phyloP scores from a whole-genome alignment of 768 basidiomycete species.

The Lanmaoa rubissima region DNA sequence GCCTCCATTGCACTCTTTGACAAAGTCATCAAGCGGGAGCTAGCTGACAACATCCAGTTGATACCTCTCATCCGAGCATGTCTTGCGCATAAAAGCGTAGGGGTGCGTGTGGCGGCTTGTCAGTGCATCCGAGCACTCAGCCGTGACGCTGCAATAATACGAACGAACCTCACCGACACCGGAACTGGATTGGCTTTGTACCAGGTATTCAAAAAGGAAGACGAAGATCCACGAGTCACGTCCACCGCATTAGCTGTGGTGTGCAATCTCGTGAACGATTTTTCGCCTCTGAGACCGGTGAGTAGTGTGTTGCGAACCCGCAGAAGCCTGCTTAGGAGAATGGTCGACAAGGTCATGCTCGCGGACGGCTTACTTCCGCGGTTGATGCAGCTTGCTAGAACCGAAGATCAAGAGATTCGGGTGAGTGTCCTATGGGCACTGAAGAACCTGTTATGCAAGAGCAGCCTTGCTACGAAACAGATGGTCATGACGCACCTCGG shows the following conservation, averaged over 20 bases:
- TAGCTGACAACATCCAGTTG: slow-evolving; percentile 60
- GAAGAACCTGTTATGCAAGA: slow-evolving; percentile 77
- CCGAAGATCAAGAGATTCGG: slow-evolving; percentile 54
- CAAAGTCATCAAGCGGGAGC: slow-evolving; percentile 65
- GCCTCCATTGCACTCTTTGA: slow-evolving; percentile 72
- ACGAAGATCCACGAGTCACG: slow-evolving; percentile 69
- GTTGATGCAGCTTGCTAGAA: slow-evolving; percentile 55
- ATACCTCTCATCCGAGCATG: slow-evolving; percentile 52
- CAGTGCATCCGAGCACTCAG: slow-evolving; percentile 82
- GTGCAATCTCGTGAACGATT: slow-evolving; percentile 85
- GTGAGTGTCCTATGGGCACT: slow-evolving; percentile 83
- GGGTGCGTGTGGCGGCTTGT: slow-evolving; percentile 83
- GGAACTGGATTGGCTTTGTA: slow-evolving; percentile 75
- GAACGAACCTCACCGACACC: slow-evolving; percentile 83
- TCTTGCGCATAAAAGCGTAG: slow-evolving; percentile 61
- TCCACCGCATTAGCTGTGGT: slow-evolving; percentile 70
- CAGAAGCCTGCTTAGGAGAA: not conserved
- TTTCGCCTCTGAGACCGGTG: slow-evolving; percentile 75
- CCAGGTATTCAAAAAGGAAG: slow-evolving; percentile 50
- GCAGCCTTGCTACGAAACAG: slow-evolving; percentile 55
- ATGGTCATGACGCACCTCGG: slow-evolving; percentile 66
- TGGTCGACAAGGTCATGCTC: slow-evolving; percentile 51
- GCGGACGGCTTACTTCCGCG: slow-evolving; percentile 65
- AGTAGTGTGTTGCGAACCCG: slow-evolving; percentile 27
- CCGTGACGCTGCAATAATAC: slow-evolving; percentile 73